These are phyloP conservation scores for Boletus holoroseus DNA, from an alignment of 1,284 basidiomycete species.

Conservation along the genomic window DNA sequence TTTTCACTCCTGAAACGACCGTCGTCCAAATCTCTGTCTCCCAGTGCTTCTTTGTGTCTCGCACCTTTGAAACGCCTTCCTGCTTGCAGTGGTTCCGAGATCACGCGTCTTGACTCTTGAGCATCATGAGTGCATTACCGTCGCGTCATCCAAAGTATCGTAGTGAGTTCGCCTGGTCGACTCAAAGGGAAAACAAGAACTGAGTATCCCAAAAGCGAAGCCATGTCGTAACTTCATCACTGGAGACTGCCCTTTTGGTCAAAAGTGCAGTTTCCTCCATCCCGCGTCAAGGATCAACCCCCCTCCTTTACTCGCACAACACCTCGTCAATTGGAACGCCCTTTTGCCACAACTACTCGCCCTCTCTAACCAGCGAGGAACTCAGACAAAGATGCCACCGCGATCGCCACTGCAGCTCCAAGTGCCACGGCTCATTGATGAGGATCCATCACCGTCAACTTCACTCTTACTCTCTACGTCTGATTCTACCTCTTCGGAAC, in stretches of 20 bases:
- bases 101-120: slow-evolving; percentile 7
- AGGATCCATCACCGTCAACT: slow-evolving; percentile 12
- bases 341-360: slow-evolving; percentile 18
- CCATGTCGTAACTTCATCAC: slow-evolving; percentile 28
- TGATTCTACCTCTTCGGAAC: slow-evolving; percentile 15
- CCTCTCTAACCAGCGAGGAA: slow-evolving; percentile 10
- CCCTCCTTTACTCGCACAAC: slow-evolving; percentile 12
- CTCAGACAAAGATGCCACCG: slow-evolving; percentile 1
- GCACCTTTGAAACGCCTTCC: neutral
- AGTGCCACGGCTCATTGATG: slow-evolving; percentile 13
- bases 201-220: slow-evolving; percentile 25
- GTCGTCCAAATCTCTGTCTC: neutral
- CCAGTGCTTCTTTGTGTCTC: neutral
- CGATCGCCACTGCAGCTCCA: slow-evolving; percentile 5
- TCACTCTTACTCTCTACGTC: slow-evolving; percentile 27
- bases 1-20: slow-evolving; percentile 3
- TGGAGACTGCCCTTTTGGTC: slow-evolving; percentile 28
- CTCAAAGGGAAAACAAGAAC: neutral
- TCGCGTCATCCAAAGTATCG: slow-evolving; percentile 29
- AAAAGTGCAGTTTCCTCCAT: slow-evolving; percentile 33
- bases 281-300: slow-evolving; percentile 11
- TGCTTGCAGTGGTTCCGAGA: neutral
- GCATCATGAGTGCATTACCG: slow-evolving; percentile 6
- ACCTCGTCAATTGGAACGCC: slow-evolving; percentile 17
- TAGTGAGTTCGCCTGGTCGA: slow-evolving; percentile 24